Base-by-base conservation (phyloP, 2,329 filamentous ascomycete species). In the Fusarium decemcellulare region DNA sequence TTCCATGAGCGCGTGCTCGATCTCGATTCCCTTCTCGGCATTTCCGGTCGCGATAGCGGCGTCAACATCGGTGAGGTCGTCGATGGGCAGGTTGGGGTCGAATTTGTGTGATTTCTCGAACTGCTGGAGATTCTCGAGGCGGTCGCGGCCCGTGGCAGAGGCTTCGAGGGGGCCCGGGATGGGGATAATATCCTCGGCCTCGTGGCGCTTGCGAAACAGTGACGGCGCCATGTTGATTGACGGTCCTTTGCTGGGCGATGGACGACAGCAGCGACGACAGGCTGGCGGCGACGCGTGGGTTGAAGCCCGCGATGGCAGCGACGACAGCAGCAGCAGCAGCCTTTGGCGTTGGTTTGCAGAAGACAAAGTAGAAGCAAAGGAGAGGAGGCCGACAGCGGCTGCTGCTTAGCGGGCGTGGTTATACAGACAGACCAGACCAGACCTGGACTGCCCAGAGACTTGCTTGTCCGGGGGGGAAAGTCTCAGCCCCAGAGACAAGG, bases 11-110 rank as follows among this genome's bases (percentile, higher is more conserved):
- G 87, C 86, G 70, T 87, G 84, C 72, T 90, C 87, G 69, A 90
- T 84, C 63, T 85, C 84, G 52, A 87, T 78, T 58, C 86, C 87
- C 76, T 87, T 86, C 71, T 86, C 86, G 68, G 84, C 81, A 77
- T 89, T 86, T 62, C 84, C 82, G 2, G 84, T 84, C 43, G 84
- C 79, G 47, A 90, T 82, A 30, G 85, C 88, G 46, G 86, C 83
- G 62, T 91, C 87, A 65, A 91, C 83, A 76, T 89, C 87, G 65
- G 88, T 86, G 54, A 88, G 79, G 50, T 90, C 84, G 65, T 90
- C 87, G 63, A 90, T 81, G n/a, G 88, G 87, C 68, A 92, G 77
- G 73, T 92, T 91, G 40, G 89, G 88, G 67, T 92, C 90, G 78
- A 89, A 86, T 69, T 87, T 85, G 77, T 91, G 89, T 64, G 87